Percentiles rank a stretch among this genome's conserved stretches.
Conservation (phyloP, 2,329 filamentous ascomycete genomes). For the Hymenoscyphus fraxineus region DNA sequence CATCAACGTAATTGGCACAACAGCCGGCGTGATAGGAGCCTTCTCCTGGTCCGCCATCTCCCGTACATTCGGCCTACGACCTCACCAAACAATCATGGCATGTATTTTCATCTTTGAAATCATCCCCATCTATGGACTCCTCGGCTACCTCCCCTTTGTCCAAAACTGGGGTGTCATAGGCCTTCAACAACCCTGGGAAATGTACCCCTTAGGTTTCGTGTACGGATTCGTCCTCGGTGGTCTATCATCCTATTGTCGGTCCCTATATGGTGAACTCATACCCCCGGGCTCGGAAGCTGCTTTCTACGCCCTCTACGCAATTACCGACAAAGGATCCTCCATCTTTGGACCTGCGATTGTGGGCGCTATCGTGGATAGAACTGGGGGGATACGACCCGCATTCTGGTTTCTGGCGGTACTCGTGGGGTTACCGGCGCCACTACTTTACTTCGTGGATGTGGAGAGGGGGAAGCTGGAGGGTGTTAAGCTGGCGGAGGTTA, state of each 20-base stretch:
- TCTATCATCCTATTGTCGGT: constrained; percentile 84
- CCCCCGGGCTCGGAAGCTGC: constrained; percentile 91
- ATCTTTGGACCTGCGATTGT: constrained; percentile 94
- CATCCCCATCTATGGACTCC: constrained; percentile 85
- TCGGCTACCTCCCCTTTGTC: constrained; percentile 82
- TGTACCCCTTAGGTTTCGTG: constrained; percentile 86
- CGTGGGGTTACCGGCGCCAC: constrained; percentile 77
- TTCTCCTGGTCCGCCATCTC: constrained; percentile 86
- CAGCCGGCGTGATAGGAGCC: constrained; percentile 79
- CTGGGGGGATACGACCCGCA: constrained; percentile 76
- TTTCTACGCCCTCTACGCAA: constrained; percentile 94
- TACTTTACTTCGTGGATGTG: constrained; percentile 83
- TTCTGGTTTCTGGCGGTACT: constrained; percentile 88
- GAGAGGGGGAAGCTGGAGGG: constrained; percentile 72
- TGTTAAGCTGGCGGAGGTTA: constrained; percentile 56
- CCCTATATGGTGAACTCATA: constrained; percentile 88
- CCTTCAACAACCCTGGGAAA: constrained; percentile 89
- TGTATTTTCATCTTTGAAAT: constrained; percentile 88
- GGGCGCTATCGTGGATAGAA: constrained; percentile 81
- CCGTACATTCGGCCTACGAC: constrained; percentile 62
- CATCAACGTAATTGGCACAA: constrained; percentile 89
- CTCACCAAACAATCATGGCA: constrained; percentile 85
- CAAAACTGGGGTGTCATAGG: constrained; percentile 71
- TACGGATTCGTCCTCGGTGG: constrained; percentile 96
- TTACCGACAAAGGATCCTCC: constrained; percentile 94